Percentiles rank a stretch among this genome's conserved stretches.
Evolutionary conservation across 257 asterid species (phyloP).

Genomic region (Penstemon davidsonii): DNA sequence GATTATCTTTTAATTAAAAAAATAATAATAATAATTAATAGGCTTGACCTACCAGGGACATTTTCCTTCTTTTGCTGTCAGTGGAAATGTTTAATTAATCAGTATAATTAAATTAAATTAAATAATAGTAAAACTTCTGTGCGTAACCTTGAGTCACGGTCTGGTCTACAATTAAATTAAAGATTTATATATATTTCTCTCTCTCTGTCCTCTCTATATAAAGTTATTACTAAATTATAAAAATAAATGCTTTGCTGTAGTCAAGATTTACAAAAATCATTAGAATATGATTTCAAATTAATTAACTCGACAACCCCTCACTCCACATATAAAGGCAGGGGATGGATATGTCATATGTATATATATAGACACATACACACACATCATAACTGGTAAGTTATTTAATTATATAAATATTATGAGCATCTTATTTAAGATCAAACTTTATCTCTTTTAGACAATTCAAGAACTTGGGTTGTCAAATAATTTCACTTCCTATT

Average conservation of each 20-base stretch:
- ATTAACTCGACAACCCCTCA: conserved; percentile 1
- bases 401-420: no score
- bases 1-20: neutral
- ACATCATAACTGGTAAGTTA: neutral
- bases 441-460: no score
- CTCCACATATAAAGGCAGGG: conserved; percentile 22
- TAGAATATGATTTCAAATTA: conserved; percentile 24
- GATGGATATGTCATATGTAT: neutral
- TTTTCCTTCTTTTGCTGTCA: conserved; percentile 21
- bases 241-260: conserved; percentile 34
- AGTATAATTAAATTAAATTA: no score
- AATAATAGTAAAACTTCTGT: no score
- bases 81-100: conserved; percentile 20
- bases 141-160: conserved; percentile 11
- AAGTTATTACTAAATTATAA: conserved; percentile 20
- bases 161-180: conserved; percentile 9
- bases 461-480: no score
- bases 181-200: conserved; percentile 1
- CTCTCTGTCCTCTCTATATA: conserved; percentile 16
- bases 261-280: conserved; percentile 35
- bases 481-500: no score
- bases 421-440: no score
- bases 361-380: neutral
- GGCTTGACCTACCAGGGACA: conserved; percentile 5
- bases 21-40: neutral